phyloP scores from a whole-genome alignment of 2,329 filamentous ascomycete genomes.

The Arthroderma sp. region DNA sequence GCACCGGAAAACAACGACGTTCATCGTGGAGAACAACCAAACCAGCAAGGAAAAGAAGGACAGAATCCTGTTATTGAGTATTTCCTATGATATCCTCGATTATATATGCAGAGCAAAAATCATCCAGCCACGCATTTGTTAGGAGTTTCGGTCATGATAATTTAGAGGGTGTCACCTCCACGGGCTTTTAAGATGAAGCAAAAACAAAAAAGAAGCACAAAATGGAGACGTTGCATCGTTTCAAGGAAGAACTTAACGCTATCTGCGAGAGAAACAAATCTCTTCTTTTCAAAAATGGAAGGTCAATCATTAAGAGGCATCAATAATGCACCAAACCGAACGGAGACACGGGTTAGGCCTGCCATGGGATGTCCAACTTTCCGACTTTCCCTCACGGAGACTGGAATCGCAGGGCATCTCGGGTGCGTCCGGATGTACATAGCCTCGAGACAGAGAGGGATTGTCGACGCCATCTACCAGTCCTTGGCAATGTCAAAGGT shows the following conservation, averaged over 20 bases:
- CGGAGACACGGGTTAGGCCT: background rate
- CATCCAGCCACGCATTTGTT: constrained; percentile 5
- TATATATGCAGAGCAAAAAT: constrained; percentile 4
- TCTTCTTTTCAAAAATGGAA: background rate
- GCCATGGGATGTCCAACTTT: background rate
- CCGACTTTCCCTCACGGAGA: background rate
- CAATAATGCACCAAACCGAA: background rate
- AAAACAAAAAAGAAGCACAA: background rate
- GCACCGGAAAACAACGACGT: constrained; percentile 81
- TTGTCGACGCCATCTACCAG: constrained; percentile 44
- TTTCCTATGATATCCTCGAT: constrained; percentile 46
- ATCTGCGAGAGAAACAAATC: background rate
- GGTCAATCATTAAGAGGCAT: constrained; percentile 1
- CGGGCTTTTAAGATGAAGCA: background rate
- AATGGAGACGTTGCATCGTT: constrained; percentile 4
- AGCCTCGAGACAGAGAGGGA: background rate
- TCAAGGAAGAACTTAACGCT: background rate
- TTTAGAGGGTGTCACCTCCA: background rate
- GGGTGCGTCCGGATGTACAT: background rate
- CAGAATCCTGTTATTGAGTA: constrained; percentile 60
- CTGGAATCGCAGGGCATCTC: background rate
- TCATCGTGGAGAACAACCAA: constrained; percentile 68
- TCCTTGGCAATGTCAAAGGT: constrained; percentile 94
- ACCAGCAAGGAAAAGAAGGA: constrained; percentile 54
- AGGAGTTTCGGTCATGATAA: constrained; percentile 15